Percentiles rank a stretch among this genome's conserved stretches.
Conservation (phyloP, 2,329 filamentous ascomycete species). For the Pseudogymnoascus sp. region DNA sequence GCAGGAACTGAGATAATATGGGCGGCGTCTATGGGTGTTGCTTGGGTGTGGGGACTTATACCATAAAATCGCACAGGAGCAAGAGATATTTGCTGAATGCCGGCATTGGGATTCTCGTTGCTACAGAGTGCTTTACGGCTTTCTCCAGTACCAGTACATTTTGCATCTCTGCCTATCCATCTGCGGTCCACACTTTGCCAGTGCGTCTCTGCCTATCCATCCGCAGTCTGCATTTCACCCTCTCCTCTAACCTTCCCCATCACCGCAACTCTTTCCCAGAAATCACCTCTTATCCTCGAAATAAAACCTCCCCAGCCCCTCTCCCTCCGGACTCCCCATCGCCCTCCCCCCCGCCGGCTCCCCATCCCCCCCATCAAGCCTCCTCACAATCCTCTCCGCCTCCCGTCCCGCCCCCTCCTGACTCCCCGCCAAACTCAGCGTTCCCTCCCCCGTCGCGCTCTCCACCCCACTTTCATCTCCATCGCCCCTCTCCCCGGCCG, state of each 20-base stretch:
- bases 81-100: no score
- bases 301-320: slow-evolving; percentile 48
- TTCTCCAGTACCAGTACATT: neutral
- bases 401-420: neutral
- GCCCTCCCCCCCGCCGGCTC: slow-evolving; percentile 19
- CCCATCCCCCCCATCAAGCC: slow-evolving; percentile 39
- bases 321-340: slow-evolving; percentile 37
- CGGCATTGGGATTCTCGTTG: no score
- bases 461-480: slow-evolving; percentile 49
- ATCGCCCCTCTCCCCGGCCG: slow-evolving; percentile 15
- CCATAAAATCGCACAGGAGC: no score
- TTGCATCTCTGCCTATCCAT: neutral
- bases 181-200: neutral
- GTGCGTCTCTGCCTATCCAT: neutral
- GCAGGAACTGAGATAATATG: neutral
- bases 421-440: neutral
- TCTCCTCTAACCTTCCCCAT: neutral
- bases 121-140: neutral
- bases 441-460: slow-evolving; percentile 42
- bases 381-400: slow-evolving; percentile 52
- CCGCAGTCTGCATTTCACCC: neutral
- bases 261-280: neutral
- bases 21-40: neutral
- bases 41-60: neutral
- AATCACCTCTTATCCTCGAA: slow-evolving; percentile 41